Evolutionary conservation across 1,139 yeast species (phyloP).

Genomic region (Sugiyamaella paludigena): DNA sequence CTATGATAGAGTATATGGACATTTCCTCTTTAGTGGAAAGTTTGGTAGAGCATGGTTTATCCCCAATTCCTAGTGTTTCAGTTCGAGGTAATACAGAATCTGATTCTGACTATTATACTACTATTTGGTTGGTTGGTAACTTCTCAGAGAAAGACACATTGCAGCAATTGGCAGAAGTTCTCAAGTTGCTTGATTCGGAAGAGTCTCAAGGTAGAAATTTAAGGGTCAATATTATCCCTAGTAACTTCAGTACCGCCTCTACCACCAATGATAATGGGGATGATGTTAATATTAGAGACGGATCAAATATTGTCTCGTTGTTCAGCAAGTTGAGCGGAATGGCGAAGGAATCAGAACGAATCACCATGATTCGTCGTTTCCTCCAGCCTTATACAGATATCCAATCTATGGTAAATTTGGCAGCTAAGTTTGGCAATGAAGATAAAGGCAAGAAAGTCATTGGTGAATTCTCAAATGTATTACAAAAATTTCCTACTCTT

Average conservation of each 20-base stretch:
- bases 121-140: slow-evolving; percentile 60
- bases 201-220: slow-evolving; percentile 28
- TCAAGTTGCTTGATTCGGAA: slow-evolving; percentile 32
- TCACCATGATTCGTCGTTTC: slow-evolving; percentile 1
- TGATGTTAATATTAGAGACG: too few species aligned
- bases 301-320: slow-evolving; percentile 3
- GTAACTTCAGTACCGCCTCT: neutral
- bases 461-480: neutral
- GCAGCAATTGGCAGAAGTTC: slow-evolving; percentile 45
- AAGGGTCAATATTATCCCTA: slow-evolving; percentile 41
- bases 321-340: slow-evolving; percentile 3
- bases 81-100: slow-evolving; percentile 10
- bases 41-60: slow-evolving; percentile 15
- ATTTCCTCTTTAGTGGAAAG: slow-evolving; percentile 19
- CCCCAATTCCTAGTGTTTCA: slow-evolving; percentile 5
- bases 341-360: slow-evolving; percentile 3
- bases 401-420: slow-evolving; percentile 1
- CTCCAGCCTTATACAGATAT: slow-evolving; percentile 7
- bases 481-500: neutral
- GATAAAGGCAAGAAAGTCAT: slow-evolving; percentile 1
- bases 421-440: slow-evolving; percentile 5
- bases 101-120: slow-evolving; percentile 22
- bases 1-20: slow-evolving; percentile 21
- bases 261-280: neutral
- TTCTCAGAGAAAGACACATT: slow-evolving; percentile 41